Evolutionary conservation across 768 basidiomycete genomes (phyloP).

Genomic region (Rhodotorula paludigena): DNA sequence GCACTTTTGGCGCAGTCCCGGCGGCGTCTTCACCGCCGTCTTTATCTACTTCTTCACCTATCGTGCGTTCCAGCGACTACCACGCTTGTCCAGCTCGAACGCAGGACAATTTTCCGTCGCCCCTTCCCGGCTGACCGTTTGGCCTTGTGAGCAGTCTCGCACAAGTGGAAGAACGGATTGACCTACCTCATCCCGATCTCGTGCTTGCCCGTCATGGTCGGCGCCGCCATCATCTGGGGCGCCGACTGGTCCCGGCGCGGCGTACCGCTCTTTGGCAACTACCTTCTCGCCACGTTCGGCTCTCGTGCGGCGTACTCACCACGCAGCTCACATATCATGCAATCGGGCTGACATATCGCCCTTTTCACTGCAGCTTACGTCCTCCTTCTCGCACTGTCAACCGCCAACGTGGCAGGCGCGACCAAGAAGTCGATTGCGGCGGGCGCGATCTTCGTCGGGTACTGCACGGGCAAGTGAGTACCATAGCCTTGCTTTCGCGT

Average conservation of each 20-base stretch:
- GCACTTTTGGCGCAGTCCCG: neutral
- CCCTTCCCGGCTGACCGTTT: too few species aligned
- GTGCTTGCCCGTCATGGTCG: constrained; percentile 48
- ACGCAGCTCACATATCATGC: neutral
- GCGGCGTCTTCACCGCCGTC: constrained; percentile 41
- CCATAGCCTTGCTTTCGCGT: neutral
- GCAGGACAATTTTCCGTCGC: too few species aligned
- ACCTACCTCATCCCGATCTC: constrained; percentile 43
- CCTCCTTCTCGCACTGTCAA: constrained; percentile 43
- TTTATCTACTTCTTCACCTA: constrained; percentile 46
- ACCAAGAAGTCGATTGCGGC: constrained; percentile 47
- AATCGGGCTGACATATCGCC: too few species aligned
- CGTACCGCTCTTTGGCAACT: constrained; percentile 33
- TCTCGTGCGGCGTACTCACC: constrained; percentile 38
- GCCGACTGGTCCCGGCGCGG: constrained; percentile 46
- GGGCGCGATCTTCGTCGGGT: constrained; percentile 46
- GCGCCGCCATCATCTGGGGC: constrained; percentile 44
- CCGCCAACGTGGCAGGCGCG: constrained; percentile 46
- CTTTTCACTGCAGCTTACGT: constrained; percentile 42
- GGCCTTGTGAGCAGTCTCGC: too few species aligned
- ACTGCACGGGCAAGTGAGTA: constrained; percentile 44
- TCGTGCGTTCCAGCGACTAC: too few species aligned
- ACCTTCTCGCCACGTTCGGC: constrained; percentile 46
- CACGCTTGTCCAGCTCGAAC: too few species aligned
- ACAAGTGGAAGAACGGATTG: constrained; percentile 42